Evolutionary conservation across 2,329 filamentous ascomycete genomes (phyloP).

Genomic region (Fusarium sp.): DNA sequence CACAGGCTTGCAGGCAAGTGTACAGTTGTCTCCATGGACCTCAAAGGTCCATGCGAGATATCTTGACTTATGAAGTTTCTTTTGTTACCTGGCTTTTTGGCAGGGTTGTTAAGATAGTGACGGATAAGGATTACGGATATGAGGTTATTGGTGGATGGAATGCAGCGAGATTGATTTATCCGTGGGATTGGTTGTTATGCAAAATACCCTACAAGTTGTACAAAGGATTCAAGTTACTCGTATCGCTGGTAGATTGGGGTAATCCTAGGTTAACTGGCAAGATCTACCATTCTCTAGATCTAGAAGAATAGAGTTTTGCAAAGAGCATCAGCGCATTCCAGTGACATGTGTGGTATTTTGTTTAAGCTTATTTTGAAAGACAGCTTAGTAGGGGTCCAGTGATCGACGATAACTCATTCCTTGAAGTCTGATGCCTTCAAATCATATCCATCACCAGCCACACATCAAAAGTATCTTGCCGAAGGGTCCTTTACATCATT

Average conservation of each 20-base stretch:
- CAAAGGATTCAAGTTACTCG: constrained; percentile 27
- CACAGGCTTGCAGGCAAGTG: neutral
- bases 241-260: constrained; percentile 32
- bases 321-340: neutral
- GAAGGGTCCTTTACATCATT: constrained; percentile 13
- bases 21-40: neutral
- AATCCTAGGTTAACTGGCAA: constrained; percentile 30
- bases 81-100: constrained; percentile 13
- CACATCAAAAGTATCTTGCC: neutral
- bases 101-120: neutral
- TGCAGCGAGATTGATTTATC: constrained; percentile 21
- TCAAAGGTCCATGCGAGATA: neutral
- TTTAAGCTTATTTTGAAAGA: neutral
- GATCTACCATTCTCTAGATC: constrained; percentile 14
- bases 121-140: neutral
- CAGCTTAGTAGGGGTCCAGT: neutral
- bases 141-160: constrained; percentile 14
- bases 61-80: constrained; percentile 16
- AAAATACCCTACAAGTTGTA: constrained; percentile 40
- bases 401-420: constrained; percentile 6
- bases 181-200: constrained; percentile 29
- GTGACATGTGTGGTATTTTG: neutral
- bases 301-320: constrained; percentile 17
- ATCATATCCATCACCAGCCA: neutral
- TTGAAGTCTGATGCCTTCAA: neutral